Evolutionary conservation across 2,329 filamentous ascomycete genomes (phyloP).

Genomic region (Apiospora saccharicola): DNA sequence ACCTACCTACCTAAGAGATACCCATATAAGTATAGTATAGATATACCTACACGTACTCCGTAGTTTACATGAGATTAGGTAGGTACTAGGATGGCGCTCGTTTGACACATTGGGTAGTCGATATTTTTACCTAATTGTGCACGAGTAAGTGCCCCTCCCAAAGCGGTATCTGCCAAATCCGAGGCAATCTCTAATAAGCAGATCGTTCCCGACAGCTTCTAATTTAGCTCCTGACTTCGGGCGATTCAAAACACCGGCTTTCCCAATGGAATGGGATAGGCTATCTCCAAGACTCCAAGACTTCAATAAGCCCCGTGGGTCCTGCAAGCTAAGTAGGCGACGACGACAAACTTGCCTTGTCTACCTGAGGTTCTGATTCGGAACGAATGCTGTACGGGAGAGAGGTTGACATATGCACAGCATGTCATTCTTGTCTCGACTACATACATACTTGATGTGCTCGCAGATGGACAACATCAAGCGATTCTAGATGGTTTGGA

Average conservation of each 20-base stretch:
- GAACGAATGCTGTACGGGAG: background rate
- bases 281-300: background rate
- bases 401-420: no score
- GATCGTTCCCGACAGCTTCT: background rate
- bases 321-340: background rate
- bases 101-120: background rate
- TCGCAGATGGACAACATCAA: no score
- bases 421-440: no score
- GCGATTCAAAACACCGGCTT: background rate
- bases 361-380: background rate
- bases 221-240: background rate
- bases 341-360: background rate
- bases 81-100: background rate
- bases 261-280: background rate
- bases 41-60: background rate
- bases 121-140: background rate
- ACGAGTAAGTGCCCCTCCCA: slow-evolving; percentile 8
- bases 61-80: background rate
- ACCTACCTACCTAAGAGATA: background rate
- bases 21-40: no score
- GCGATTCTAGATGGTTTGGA: background rate
- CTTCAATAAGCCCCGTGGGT: background rate
- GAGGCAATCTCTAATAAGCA: slow-evolving; percentile 4
- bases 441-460: no score
- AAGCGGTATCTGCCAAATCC: slow-evolving; percentile 5